Evolutionary conservation across 164 flowering plant genomes (phyloP), one percentile per base, ranked within the genome.

Genomic region (Tetracentron sinense): DNA sequence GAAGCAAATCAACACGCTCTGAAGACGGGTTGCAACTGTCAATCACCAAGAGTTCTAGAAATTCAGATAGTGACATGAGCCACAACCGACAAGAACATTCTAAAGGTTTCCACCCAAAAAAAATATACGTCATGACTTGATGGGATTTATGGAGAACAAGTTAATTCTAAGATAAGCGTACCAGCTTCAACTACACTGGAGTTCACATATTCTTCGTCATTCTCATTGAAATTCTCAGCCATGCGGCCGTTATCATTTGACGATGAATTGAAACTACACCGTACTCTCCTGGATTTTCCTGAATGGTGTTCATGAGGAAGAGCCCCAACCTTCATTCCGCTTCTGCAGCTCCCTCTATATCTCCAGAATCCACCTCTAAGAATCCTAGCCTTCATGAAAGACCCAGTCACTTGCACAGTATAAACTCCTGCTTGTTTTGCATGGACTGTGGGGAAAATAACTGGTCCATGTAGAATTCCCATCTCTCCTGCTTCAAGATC

Each of bases 161-260:
- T 22, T 46, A 47, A 47, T 26, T 22, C 12, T 30, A 54, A 2
- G 15, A 53, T 23, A 28, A 35, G 61, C 80, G 50, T 81, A 94
- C 99, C 97, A 67, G 99, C 97, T 85, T 94, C 99, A 60, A 94
- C 77, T 6, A 94, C 84, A 69, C 85, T 89, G 31, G 99, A 89
- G 68, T 91, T 85, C 47, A 94, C 95, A 76, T 82, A 94, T 67
- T 94, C 96, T 29, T 81, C 88, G 63, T 94, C 90, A 50, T 81
- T 85, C 73, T 87, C 96, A 65, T 77, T 82, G 63, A 85, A 94
- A 55, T 88, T 89, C 72, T 82, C 97, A 0, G 96, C 97, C 74
- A 38, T 88, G 78, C 98, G 89, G 50, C 95, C 97, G 70, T 77
- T 89, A 42, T 83, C 97, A 75, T 87, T 56, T 6, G 97, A 87